phyloP scores from a whole-genome alignment of 129 eudicot genomes.

The Helianthus annuus region HanXRQr2.0-SUNRISE NC_035447.2:105743105-105743604 shows the following conservation, averaged over 20 bases:
- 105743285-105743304: too few species aligned
- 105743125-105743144: too few species aligned
- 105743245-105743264: too few species aligned
- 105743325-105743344: neutral
- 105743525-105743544: conserved; percentile 84
- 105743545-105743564: conserved; percentile 84
- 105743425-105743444: conserved; percentile 99
- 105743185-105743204: too few species aligned
- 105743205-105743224: too few species aligned
- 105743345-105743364: neutral
- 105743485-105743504: conserved; percentile 96
- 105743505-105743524: conserved; percentile 98
- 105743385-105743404: neutral
- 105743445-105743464: conserved; percentile 96
- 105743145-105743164: too few species aligned
- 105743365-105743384: neutral
- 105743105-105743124: too few species aligned
- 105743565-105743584: conserved; percentile 95
- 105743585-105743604: conserved; percentile 97
- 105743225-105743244: too few species aligned
- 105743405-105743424: conserved; percentile 55
- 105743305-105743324: too few species aligned
- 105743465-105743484: conserved; percentile 98
- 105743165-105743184: too few species aligned
- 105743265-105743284: too few species aligned